Evolutionary conservation across 2,329 filamentous ascomycete species (phyloP), one percentile per base, ranked within the genome.

Genomic region (Penicillium sp.): DNA sequence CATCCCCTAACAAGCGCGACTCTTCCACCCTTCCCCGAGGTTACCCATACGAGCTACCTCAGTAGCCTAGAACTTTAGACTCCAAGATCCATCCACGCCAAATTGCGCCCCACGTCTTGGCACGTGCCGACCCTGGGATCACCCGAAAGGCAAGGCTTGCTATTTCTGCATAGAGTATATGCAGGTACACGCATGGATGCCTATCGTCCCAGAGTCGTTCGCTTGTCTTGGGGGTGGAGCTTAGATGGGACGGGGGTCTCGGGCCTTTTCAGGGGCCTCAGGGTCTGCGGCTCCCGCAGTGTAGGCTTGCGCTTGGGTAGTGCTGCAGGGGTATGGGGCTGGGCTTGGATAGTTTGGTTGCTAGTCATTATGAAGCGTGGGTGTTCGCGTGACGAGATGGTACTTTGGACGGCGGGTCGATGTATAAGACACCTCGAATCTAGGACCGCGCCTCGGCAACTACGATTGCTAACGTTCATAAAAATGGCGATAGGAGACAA

Each of bases 141-240:
- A 14, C 16, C 44, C 45, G 18, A 13, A 13, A 28, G 22, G 13
- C 14, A 25, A 20, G 35, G 24, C 6, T 16, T 41, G 35, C 13
- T 28, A 28, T 35, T 1, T 38, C 14, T 55, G 53, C 57, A 60
- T 60, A 48, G 46, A 30, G n/a, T n/a, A 40, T 56, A 58, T 60
- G 56, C 57, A 60, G 53, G 56, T 60, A 60, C 56, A 49, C 54
- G 57, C 51, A 54, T 24, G 28, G 44, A 36, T 27, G 20, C 39
- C 24, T 41, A 8, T 41, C 39, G 8, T 2, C 8, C 35, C 20
- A 20, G 35, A 13, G 18, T 4, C 14, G 10, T 30, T 13, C n/a
- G 10, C n/a, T 36, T 16, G n/a, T 11, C 33, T 18, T 49, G 20
- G 33, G 38, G 6, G 18, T 28, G 24, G 28, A 20, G 35, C 9